Evolutionary conservation across 768 basidiomycete genomes (phyloP), one percentile per base, ranked within the genome.

Genomic region (Chalciporus piperatus): DNA sequence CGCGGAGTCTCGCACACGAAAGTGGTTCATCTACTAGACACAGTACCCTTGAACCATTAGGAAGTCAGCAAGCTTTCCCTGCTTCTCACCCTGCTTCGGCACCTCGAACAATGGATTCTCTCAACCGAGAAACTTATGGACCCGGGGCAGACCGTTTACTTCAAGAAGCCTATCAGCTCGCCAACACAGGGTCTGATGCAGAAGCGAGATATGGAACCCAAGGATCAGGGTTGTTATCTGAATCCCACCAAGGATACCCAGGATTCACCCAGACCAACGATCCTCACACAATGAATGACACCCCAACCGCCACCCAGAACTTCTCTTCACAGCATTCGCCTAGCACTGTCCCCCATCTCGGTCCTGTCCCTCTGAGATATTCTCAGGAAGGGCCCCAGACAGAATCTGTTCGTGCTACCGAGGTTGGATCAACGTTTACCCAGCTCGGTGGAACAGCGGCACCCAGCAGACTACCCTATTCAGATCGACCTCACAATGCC

Each of bases 121-220:
- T 40, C 43, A 54, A 51, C 35, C 45, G 35, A 32, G 58, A 51
- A 20, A 25, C 13, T 23, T 44, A 22, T 47, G 25, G 44, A 37
- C 42, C 41, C 16, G 46, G 46, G 32, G 41, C 19, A 6, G 40
- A 44, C 16, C 6, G 14, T 40, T 41, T 44, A 22, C 25, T 42
- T 48, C 60, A 20, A 32, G 50, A 39, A 57, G 13, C 41, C 28
- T 47, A 37, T 45, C 27, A 25, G 48, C 41, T 47, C 55, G 50
- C 41, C 39, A 56, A 51, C 45, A 43, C n/a, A 41, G 51, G 25
- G 44, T 30, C n/a, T 20, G 25, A 20, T 22, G 47, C 33, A 35
- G 32, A 38, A 32, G n/a, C 7, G 19, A 48, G 54, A 43, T 44
- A 41, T 23, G 19, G 35, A 46, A 64, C 40, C 62, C 59, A 44